These are phyloP conservation scores for Lathyrus aphaca DNA, from an alignment of 306 rosid species.

Conservation along the genomic window DNA sequence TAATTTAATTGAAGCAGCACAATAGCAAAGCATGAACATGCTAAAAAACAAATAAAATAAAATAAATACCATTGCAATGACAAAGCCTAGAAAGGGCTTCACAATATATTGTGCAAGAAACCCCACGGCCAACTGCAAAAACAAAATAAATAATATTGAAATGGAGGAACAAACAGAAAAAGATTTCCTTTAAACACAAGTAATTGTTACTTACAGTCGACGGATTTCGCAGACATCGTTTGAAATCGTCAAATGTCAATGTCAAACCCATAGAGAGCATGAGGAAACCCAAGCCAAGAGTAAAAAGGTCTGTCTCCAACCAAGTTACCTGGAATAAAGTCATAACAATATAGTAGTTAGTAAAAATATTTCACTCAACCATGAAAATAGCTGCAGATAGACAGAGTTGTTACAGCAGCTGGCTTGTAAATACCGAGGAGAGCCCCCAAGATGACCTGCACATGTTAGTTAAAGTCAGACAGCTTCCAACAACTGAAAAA, in stretches of 20 bases:
- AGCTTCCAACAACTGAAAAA: constrained; percentile 31
- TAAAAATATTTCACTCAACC: constrained; percentile 40
- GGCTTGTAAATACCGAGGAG: constrained; percentile 84
- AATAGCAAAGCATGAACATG: constrained; percentile 23
- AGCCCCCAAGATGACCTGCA: constrained; percentile 83
- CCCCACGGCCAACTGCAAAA: constrained; percentile 91
- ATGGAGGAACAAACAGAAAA: constrained; percentile 17
- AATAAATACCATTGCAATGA: constrained; percentile 70
- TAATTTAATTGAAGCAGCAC: constrained; percentile 15
- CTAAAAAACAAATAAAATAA: constrained; percentile 14
- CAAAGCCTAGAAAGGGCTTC: constrained; percentile 84
- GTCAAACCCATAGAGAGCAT: constrained; percentile 99
- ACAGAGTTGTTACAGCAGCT: constrained; percentile 61
- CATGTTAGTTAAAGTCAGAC: constrained; percentile 43
- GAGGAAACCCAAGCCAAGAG: constrained; percentile 87
- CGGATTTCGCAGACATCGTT: constrained; percentile 85
- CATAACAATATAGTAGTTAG: constrained; percentile 37
- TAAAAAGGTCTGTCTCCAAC: constrained; percentile 89
- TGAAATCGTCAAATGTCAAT: constrained; percentile 89
- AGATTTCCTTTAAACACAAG: not conserved
- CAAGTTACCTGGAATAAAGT: constrained; percentile 75
- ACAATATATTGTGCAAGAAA: constrained; percentile 93
- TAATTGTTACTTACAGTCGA: constrained; percentile 70
- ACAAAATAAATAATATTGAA: constrained; percentile 36
- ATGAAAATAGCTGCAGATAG: constrained; percentile 34